Evolutionary conservation across 2,329 filamentous ascomycete genomes (phyloP), one percentile per base, ranked within the genome.

Genomic region (Penicillium oxalicum): DNA sequence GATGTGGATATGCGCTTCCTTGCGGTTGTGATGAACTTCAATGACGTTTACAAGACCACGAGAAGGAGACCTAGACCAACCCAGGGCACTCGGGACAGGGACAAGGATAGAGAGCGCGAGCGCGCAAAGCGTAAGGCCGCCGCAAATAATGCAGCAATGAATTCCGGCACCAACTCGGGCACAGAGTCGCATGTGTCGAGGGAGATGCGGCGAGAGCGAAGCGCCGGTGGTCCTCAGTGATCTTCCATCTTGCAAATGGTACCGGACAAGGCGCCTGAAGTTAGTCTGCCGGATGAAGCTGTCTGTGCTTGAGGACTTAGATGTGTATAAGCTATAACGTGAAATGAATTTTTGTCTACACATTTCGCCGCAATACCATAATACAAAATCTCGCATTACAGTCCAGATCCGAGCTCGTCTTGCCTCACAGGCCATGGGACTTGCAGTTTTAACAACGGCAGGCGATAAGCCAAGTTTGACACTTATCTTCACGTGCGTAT

Each of bases 11-110:
- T 98, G 83, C 80, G 91, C 47, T 97, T 97, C 75, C 73, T 98
- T 57, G 93, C 89, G 35, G 90, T 97, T 40, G 88, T 93, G 36
- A 97, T 98, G 89, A 98, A 97, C 71, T 98, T 97, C 71, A 98
- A 98, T 70, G 91, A 97, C 66, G 87, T 95, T 26, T 97, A 97
- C 69, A 81, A 88, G 69, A 87, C 88, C 11, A 80, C 84, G 61
- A 80, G 84, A 66, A 83, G 83, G 70, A 72, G 78, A 50, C 62
- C 66, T 34, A 61, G 64, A 36, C 49, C 61, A 11, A 61, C 56
- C 5, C 48, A 58, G 2, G 63, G 53, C 27, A 58, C 63, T n/a
- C 65, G 61, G 13, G 69, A 67, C 35, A 69, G 58, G 45, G 62
- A 68, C 40, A 63, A 55, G 43, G 54, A 58, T 36, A 57, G 48